A percentile compares a stretch with the other conserved stretches of the same genome.
These are phyloP conservation scores for Zasmidium cellare DNA, from an alignment of 2,329 filamentous ascomycete species.

Conservation along the genomic window DNA sequence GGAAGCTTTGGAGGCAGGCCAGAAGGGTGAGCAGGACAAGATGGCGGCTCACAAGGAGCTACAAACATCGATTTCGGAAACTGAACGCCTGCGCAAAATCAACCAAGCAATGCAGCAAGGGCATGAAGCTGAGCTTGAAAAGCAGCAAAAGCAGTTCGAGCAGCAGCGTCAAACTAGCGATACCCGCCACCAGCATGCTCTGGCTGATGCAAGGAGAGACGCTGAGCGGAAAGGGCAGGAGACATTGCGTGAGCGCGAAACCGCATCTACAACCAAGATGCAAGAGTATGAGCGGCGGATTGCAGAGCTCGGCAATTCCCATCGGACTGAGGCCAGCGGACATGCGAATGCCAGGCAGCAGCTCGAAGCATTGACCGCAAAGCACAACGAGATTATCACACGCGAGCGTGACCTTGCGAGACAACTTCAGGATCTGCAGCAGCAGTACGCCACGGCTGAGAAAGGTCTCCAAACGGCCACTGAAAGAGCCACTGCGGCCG, in stretches of 20 bases:
- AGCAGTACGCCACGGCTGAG: slow-evolving; percentile 19
- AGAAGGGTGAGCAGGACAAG: slow-evolving; percentile 54
- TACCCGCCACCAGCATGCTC: slow-evolving; percentile 36
- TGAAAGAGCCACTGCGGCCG: slow-evolving; percentile 13
- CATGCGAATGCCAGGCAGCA: slow-evolving; percentile 33
- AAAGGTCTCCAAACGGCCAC: slow-evolving; percentile 17
- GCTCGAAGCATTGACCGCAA: slow-evolving; percentile 32
- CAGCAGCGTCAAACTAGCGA: slow-evolving; percentile 28
- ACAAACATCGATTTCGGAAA: slow-evolving; percentile 43
- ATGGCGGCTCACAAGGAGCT: slow-evolving; percentile 49
- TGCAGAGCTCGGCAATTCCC: slow-evolving; percentile 33
- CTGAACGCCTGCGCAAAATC: slow-evolving; percentile 59
- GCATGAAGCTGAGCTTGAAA: slow-evolving; percentile 58
- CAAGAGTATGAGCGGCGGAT: slow-evolving; percentile 30
- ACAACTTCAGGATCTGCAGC: slow-evolving; percentile 27
- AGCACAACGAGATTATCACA: slow-evolving; percentile 28
- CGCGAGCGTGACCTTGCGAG: slow-evolving; percentile 24
- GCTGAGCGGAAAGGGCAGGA: slow-evolving; percentile 29
- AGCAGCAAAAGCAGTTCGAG: slow-evolving; percentile 51
- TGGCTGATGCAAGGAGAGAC: slow-evolving; percentile 28
- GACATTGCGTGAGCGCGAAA: slow-evolving; percentile 27
- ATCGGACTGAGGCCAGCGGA: slow-evolving; percentile 28
- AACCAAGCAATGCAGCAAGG: slow-evolving; percentile 70
- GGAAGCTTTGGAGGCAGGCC: slow-evolving; percentile 55
- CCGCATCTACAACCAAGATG: slow-evolving; percentile 25